Evolutionary conservation across 2,329 filamentous ascomycete species (phyloP).

Genomic region (Pseudopyrenochaeta lycopersici): DNA sequence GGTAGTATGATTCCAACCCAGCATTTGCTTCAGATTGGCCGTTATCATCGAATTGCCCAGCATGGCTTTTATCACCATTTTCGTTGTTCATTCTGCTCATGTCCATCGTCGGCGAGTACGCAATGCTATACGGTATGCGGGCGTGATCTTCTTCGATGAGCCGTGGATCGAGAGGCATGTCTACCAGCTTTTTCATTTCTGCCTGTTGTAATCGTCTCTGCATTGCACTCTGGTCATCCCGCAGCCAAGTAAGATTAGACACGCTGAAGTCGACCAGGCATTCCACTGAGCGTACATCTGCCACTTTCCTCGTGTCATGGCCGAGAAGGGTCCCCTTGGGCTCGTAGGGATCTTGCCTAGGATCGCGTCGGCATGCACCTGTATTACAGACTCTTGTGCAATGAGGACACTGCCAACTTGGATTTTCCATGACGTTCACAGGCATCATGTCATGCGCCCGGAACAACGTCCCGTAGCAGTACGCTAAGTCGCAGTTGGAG

Average conservation of each 20-base stretch:
- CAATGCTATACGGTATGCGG: slow-evolving; percentile 50
- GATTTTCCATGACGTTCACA: slow-evolving; percentile 79
- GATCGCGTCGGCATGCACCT: slow-evolving; percentile 74
- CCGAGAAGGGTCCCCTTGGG: slow-evolving; percentile 89
- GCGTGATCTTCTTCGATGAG: slow-evolving; percentile 54
- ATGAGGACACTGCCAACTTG: slow-evolving; percentile 87
- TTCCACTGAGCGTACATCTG: slow-evolving; percentile 90
- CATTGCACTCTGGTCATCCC: slow-evolving; percentile 61
- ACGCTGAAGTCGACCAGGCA: slow-evolving; percentile 88
- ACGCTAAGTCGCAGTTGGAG: slow-evolving; percentile 76
- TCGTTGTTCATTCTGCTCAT: slow-evolving; percentile 36
- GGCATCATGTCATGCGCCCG: slow-evolving; percentile 92
- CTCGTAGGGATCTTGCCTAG: slow-evolving; percentile 78
- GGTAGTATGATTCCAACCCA: slow-evolving; percentile 27
- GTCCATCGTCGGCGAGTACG: slow-evolving; percentile 51
- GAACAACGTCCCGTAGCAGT: slow-evolving; percentile 94
- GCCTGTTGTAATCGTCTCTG: slow-evolving; percentile 63
- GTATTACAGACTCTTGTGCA: slow-evolving; percentile 90
- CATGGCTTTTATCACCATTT: slow-evolving; percentile 21
- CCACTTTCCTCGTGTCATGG: slow-evolving; percentile 88
- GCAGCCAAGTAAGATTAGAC: slow-evolving; percentile 87
- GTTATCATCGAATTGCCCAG: slow-evolving; percentile 15
- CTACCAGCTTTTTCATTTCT: slow-evolving; percentile 59
- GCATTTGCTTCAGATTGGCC: slow-evolving; percentile 25
- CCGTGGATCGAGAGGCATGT: slow-evolving; percentile 56